Conservation (phyloP, 768 basidiomycete genomes). For the Sarcomyxa edulis region DNA sequence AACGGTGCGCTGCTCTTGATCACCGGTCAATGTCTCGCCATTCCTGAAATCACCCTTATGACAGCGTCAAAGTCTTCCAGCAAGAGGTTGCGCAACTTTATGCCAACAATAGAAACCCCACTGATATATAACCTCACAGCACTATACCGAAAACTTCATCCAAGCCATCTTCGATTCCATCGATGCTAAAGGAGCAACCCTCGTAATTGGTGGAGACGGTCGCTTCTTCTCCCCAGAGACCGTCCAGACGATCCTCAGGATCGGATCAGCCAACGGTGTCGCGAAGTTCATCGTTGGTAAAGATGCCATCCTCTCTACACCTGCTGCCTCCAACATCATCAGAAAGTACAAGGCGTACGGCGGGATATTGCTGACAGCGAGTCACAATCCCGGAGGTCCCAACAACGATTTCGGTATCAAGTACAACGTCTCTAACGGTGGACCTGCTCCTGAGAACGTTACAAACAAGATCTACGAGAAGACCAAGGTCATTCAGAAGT, state of each 20-base stretch:
- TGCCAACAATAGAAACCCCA: too few relatives aligned
- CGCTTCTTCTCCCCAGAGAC: conserved; percentile 86
- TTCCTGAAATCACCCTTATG: conserved; percentile 14
- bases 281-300: conserved; percentile 89
- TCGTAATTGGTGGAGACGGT: conserved; percentile 97
- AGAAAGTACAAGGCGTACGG: conserved; percentile 94
- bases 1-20: conserved; percentile 56
- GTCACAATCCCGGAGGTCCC: conserved; percentile 98
- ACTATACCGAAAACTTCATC: conserved; percentile 99
- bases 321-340: conserved; percentile 94
- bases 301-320: conserved; percentile 90
- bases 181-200: conserved; percentile 68
- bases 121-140: conserved; percentile 43
- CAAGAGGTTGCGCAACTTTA: too few relatives aligned
- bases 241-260: conserved; percentile 88
- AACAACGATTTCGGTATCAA: conserved; percentile 99
- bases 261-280: conserved; percentile 93
- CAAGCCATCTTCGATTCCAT: conserved; percentile 93
- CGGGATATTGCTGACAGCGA: conserved; percentile 94
- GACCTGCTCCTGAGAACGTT: conserved; percentile 93
- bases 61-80: conserved; percentile 96
- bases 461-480: conserved; percentile 94
- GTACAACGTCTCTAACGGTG: conserved; percentile 97
- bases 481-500: conserved; percentile 80
- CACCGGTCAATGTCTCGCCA: conserved; percentile 10